Conservation (phyloP, 331 rosid genomes). For the Saraca asoca region DNA sequence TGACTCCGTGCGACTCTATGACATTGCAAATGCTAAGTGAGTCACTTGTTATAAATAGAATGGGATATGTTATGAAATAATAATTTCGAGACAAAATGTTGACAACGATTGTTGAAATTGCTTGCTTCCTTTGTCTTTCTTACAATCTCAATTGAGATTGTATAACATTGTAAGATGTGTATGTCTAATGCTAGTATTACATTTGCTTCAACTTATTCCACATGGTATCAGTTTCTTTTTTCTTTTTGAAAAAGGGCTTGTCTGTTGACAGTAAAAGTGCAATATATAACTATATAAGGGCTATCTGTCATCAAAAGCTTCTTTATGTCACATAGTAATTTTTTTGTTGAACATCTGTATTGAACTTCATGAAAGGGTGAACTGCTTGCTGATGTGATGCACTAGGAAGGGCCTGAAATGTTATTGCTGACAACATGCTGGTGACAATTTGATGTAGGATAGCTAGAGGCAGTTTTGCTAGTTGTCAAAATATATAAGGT, state of each 20-base stretch:
- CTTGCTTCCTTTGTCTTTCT: not conserved
- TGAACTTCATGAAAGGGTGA: slow-evolving; percentile 25
- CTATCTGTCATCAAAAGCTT: too few relatives aligned
- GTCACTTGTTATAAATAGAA: slow-evolving; percentile 35
- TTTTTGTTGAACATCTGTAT: slow-evolving; percentile 15
- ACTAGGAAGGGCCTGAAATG: not conserved
- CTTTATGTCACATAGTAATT: not conserved
- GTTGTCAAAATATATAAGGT: too few relatives aligned
- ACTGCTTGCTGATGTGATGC: slow-evolving; percentile 26
- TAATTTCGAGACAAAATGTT: not conserved
- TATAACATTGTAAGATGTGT: slow-evolving; percentile 7
- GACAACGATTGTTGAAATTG: not conserved
- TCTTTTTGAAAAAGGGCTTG: not conserved
- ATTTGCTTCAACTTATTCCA: not conserved
- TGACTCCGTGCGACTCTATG: slow-evolving; percentile 90
- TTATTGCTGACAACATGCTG: not conserved
- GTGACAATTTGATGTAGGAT: not conserved
- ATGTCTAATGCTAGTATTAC: not conserved
- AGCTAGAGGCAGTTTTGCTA: too few relatives aligned
- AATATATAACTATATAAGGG: slow-evolving; percentile 1
- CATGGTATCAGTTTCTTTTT: not conserved
- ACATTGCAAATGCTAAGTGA: slow-evolving; percentile 88
- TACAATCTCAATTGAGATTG: not conserved
- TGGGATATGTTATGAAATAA: slow-evolving; percentile 11
- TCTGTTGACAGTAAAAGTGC: slow-evolving; percentile 1